Evolutionary conservation across 768 basidiomycete genomes (phyloP).

Genomic region (Lentinus brumalis): DNA sequence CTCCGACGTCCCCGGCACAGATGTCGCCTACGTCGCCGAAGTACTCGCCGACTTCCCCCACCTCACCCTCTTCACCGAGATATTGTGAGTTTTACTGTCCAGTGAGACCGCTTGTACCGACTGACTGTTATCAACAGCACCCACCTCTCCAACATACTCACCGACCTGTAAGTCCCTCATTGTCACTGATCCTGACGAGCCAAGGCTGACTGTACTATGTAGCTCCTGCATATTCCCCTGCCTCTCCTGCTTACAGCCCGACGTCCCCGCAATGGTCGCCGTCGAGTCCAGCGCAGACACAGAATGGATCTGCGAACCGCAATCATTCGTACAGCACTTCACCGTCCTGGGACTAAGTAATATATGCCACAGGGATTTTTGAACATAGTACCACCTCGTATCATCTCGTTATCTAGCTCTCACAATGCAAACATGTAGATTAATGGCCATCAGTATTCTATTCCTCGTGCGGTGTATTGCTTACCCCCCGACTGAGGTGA

Average conservation of each 20-base stretch:
- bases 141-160: conserved; percentile 86
- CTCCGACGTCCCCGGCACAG: conserved; percentile 80
- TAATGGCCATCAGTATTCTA: conserved; percentile 18
- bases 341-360: conserved; percentile 52
- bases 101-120: not conserved
- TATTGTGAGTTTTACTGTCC: conserved; percentile 61
- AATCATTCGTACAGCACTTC: conserved; percentile 48
- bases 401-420: conserved; percentile 20
- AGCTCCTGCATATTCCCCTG: conserved; percentile 85
- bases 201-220: conserved; percentile 11
- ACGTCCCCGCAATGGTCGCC: conserved; percentile 86
- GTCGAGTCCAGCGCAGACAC: conserved; percentile 69
- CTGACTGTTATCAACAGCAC: conserved; percentile 48
- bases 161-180: conserved; percentile 69
- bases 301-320: conserved; percentile 38
- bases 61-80: conserved; percentile 89
- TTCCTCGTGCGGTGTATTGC: not conserved
- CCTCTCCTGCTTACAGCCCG: conserved; percentile 85
- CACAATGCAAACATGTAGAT: conserved; percentile 21
- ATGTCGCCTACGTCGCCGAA: conserved; percentile 90
- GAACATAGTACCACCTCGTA: conserved; percentile 18
- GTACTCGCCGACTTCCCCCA: conserved; percentile 94
- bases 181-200: not conserved
- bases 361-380: conserved; percentile 22
- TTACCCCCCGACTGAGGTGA: not conserved